Percentiles rank a stretch among this genome's conserved stretches.
These are phyloP conservation scores for Mucor saturninus DNA, from an alignment of 371 early-diverging fungal species.

Conservation along the genomic window DNA sequence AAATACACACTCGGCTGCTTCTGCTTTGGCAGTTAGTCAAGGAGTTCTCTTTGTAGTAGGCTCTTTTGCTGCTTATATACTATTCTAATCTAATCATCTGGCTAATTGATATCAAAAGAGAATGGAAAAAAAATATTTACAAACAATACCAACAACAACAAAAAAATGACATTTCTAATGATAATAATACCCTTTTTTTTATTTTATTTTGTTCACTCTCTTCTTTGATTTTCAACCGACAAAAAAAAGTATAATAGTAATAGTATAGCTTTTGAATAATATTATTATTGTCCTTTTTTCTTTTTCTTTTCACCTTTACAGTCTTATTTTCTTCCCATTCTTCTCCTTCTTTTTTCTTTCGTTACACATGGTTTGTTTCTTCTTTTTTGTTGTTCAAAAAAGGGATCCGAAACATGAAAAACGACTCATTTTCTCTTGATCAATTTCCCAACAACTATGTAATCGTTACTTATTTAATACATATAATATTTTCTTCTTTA, in stretches of 20 bases:
- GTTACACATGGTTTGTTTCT: conserved; percentile 1
- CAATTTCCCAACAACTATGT: conserved; percentile 6
- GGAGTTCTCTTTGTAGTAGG: conserved; percentile 20
- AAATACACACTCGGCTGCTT: conserved; percentile 26
- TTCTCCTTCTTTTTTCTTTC: background rate
- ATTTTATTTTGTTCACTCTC: conserved; percentile 3
- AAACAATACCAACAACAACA: conserved; percentile 4
- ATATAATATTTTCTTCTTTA: conserved; percentile 7
- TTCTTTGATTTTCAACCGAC: conserved; percentile 5
- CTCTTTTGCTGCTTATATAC: conserved; percentile 25
- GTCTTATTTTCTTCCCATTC: background rate
- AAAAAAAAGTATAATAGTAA: conserved; percentile 7
- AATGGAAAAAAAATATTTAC: background rate
- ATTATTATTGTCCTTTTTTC: background rate
- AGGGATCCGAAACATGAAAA: background rate
- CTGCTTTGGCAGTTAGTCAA: conserved; percentile 21
- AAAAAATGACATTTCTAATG: conserved; percentile 11
- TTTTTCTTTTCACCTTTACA: conserved; percentile 2
- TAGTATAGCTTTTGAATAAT: conserved; percentile 4
- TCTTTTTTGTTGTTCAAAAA: background rate
- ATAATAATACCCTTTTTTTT: conserved; percentile 4
- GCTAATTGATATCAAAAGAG: conserved; percentile 9
- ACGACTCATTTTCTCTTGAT: conserved; percentile 1
- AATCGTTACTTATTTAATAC: conserved; percentile 9
- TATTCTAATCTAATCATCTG: conserved; percentile 17